phyloP scores from a whole-genome alignment of 1,139 yeast species.

The Debaryomyces subglobosus region DNA sequence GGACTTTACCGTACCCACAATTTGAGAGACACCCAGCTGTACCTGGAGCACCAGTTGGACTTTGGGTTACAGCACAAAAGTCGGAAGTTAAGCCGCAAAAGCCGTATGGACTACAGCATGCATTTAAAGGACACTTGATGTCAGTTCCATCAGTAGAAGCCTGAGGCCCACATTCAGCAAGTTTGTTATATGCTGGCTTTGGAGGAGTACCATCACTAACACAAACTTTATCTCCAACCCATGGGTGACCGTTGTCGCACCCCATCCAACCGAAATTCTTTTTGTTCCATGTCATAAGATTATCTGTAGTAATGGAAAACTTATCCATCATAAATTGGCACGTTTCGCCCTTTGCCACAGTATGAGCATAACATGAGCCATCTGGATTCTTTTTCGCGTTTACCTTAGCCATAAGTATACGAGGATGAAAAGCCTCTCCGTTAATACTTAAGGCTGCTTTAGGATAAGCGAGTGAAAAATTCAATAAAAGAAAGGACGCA shows the following conservation, averaged over 20 bases:
- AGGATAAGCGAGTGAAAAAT: background rate
- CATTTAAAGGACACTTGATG: conserved; percentile 19
- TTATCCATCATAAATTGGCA: conserved; percentile 5
- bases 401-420: background rate
- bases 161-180: conserved; percentile 20
- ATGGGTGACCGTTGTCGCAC: conserved; percentile 12
- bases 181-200: conserved; percentile 14
- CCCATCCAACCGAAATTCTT: conserved; percentile 21
- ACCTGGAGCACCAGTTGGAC: conserved; percentile 13
- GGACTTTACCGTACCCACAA: conserved; percentile 22
- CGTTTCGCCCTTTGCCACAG: background rate
- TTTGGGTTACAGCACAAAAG: conserved; percentile 14
- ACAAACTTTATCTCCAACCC: conserved; percentile 16
- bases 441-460: background rate
- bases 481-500: conserved; percentile 1
- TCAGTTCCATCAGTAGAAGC: conserved; percentile 16
- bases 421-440: background rate
- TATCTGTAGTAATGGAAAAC: background rate
- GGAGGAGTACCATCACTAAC: conserved; percentile 19
- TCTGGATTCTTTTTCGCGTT: background rate
- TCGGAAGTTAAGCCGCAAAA: conserved; percentile 19
- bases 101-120: conserved; percentile 20
- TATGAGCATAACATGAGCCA: conserved; percentile 3
- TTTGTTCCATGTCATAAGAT: conserved; percentile 14
- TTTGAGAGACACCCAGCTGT: conserved; percentile 20